Evolutionary conservation across 352 stramenopile species (phyloP), one percentile per base, ranked within the genome.

Genomic region (Phytophthora tubulina): DNA sequence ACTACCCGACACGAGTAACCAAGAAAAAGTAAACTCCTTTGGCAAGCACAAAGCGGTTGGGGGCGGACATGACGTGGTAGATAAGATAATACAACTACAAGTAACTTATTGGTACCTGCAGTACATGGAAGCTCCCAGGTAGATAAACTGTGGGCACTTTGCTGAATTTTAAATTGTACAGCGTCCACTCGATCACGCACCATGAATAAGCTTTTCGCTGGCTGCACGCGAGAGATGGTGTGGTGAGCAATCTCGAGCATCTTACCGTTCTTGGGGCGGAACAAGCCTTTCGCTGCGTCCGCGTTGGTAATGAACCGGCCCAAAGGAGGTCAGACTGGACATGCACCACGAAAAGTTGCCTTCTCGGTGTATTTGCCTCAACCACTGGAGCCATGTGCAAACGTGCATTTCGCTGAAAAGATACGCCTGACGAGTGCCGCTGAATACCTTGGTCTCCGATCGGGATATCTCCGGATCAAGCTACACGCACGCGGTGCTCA

Each of bases 391-490:
- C 21, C 21, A 27, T 27, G 21, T 27, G 21, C 21, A 27, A 27
- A 27, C 21, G 21, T 27, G 21, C 21, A 27, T 46, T 15, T 46
- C 4, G 4, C 41, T 46, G 39, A 45, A 17, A 45, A 15, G 1
- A 27, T 27, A 27, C 21, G 21, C 21, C 21, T 27, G 21, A 27
- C 21, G 21, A 27, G 21, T 27, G 21, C 21, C n/a, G 21, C 45
- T 51, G 46, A 36, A 53, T 36, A 53, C 41, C 59, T 30, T 27
- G 21, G 21, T 27, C 21, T 27, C 21, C 21, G 21, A 48, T 55
- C 58, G 58, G 58, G 30, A 57, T 52, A 35, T 52, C 31, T 61
- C 53, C 31, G 42, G 51, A 60, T n/a, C 14, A 49, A 17, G 27
- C 10, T 50, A 27, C 41, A 11, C 41, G 41, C 14, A 46, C 41